These are phyloP conservation scores for Tricladium varicosporioides DNA, from an alignment of 2,329 filamentous ascomycete species.

Conservation along the genomic window DNA sequence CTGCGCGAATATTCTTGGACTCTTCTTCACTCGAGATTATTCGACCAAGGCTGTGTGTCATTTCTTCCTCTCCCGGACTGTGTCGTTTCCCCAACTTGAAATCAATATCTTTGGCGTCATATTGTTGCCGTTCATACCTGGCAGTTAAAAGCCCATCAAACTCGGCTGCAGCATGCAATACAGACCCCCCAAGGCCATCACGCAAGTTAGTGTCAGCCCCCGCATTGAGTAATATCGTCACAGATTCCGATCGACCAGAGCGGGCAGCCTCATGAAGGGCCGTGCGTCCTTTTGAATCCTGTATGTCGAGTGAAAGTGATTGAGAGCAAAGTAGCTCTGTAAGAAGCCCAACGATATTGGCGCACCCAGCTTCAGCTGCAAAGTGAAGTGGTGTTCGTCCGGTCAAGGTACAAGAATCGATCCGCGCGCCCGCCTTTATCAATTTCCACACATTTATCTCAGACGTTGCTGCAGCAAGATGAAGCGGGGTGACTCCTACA, in stretches of 20 bases:
- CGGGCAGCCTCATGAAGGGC: neutral
- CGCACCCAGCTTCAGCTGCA: neutral
- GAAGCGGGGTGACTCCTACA: neutral
- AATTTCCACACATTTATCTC: slow-evolving; percentile 1
- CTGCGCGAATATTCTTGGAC: neutral
- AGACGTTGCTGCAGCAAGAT: neutral
- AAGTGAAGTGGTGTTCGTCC: neutral
- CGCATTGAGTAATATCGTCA: slow-evolving; percentile 5
- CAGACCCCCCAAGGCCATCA: neutral
- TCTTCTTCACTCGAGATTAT: neutral
- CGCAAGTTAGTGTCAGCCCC: slow-evolving; percentile 6
- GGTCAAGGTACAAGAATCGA: neutral
- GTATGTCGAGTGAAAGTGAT: neutral
- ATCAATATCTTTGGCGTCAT: neutral
- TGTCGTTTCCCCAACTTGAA: neutral
- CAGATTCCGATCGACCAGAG: neutral
- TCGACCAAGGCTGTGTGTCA: neutral
- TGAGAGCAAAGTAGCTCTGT: neutral
- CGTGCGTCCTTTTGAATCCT: neutral
- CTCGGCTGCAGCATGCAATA: slow-evolving; percentile 1
- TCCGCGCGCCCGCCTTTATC: neutral
- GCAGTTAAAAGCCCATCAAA: slow-evolving; percentile 2
- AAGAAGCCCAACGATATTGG: neutral
- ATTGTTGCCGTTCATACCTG: neutral
- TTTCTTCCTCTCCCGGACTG: neutral